Evolutionary conservation across 148 eudicot genomes (phyloP), one percentile per base, ranked within the genome.

Genomic region (Polygonum aviculare): DNA sequence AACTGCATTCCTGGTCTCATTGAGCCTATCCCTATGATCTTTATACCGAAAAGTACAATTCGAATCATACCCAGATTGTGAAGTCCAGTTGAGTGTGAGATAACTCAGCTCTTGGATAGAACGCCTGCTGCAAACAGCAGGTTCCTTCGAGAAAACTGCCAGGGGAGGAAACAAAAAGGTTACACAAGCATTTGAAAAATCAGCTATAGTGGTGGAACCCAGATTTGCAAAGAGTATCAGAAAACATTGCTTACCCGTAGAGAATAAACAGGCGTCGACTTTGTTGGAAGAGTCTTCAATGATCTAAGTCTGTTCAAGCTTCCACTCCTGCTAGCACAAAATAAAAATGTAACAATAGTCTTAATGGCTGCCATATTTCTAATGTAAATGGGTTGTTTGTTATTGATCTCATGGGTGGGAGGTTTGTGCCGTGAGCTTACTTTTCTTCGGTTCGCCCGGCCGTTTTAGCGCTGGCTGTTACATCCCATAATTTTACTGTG

Each of bases 401-500:
- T 41, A 41, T 41, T 44, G 47, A 44, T 10, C 9, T 2, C n/a
- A 6, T 10, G 38, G 19, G 36, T 52, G 36, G 52, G n/a, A 26
- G 18, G 65, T 65, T 54, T 41, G 48, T 41, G 14, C 36, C 36
- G 63, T 59, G 47, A 77, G 77, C 98, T 87, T 88, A 95, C 98
- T 63, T 90, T 35, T 93, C 99, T 31, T 93, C 98, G 6, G 85
- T 52, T 82, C 86, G 90, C 54, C 10, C 54, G 1, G 82, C 73
- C 75, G 67, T 78, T 79, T 87, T 96, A 21, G 91, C 76, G 79
- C 98, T 96, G 40, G 98, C 81, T 19, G 87, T 85, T 54, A 93
- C 93, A 74, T 96, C 99, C 99, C 99, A 96, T 75, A 96, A 79
- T 80, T 96, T 96, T 15, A 93, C 98, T 21, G 95, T 91, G 88